Evolutionary conservation across 805 yeast genomes (phyloP).

Genomic region (Candida tibetensis): DNA sequence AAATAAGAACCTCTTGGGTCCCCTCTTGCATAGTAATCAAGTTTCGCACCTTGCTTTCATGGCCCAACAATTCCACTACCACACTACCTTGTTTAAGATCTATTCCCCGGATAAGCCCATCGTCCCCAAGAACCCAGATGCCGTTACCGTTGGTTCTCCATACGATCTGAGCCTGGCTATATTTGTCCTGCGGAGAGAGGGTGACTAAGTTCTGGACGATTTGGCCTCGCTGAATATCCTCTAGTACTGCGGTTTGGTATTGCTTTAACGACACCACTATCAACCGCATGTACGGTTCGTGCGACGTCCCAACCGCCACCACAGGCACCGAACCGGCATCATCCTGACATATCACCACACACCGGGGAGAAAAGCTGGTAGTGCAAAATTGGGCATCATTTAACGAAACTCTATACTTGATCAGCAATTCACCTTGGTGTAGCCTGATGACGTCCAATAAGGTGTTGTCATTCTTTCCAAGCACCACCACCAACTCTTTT

Average conservation of each 20-base stretch:
- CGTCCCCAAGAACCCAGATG: slow-evolving; percentile 68
- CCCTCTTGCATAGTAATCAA: too few species aligned
- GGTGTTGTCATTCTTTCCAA: slow-evolving; percentile 61
- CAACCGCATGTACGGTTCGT: slow-evolving; percentile 72
- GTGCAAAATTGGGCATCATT: slow-evolving; percentile 73
- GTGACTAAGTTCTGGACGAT: slow-evolving; percentile 38
- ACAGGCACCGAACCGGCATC: slow-evolving; percentile 18
- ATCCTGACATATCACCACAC: slow-evolving; percentile 23
- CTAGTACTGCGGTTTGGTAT: not conserved
- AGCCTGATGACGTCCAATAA: slow-evolving; percentile 44
- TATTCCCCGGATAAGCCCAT: slow-evolving; percentile 61
- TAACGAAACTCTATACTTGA: slow-evolving; percentile 49
- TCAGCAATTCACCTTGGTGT: slow-evolving; percentile 1
- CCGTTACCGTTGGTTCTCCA: slow-evolving; percentile 48
- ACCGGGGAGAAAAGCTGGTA: slow-evolving; percentile 60
- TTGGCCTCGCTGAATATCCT: slow-evolving; percentile 23
- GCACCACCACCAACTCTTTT: slow-evolving; percentile 40
- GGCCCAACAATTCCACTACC: slow-evolving; percentile 31
- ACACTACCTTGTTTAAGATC: slow-evolving; percentile 43
- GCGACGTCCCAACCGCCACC: slow-evolving; percentile 70
- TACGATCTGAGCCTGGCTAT: slow-evolving; percentile 46
- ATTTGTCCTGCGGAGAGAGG: slow-evolving; percentile 66
- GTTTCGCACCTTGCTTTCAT: slow-evolving; percentile 51
- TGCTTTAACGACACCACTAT: slow-evolving; percentile 51
- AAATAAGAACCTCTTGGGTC: not conserved